A percentile compares a stretch with the other conserved stretches of the same genome.
Conservation (phyloP, 495 filamentous ascomycete genomes). For the Niebla homalea region DNA sequence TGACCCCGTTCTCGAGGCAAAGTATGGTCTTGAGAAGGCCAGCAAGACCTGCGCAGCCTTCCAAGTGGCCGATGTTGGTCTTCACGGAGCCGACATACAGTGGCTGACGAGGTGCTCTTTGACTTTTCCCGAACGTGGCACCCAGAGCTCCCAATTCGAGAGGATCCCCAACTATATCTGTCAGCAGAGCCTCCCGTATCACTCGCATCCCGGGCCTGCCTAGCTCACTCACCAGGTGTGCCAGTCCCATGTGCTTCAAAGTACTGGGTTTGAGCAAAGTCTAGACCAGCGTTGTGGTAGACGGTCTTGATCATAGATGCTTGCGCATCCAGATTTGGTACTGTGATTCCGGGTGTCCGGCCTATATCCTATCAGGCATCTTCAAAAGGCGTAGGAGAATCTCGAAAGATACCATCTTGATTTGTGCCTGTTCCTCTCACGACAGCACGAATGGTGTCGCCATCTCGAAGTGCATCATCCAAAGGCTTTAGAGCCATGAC, state of each 20-base stretch:
- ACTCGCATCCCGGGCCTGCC: constrained; percentile 29
- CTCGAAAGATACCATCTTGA: constrained; percentile 33
- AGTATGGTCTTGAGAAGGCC: constrained; percentile 32
- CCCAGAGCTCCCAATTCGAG: constrained; percentile 28
- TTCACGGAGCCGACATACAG: constrained; percentile 29
- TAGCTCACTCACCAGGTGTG: not conserved
- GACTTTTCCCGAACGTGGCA: constrained; percentile 11
- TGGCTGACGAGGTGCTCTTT: not conserved
- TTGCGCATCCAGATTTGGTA: constrained; percentile 26
- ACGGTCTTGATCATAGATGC: constrained; percentile 29
- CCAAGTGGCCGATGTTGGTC: constrained; percentile 31
- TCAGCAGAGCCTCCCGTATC: no score
- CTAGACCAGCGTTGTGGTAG: constrained; percentile 24
- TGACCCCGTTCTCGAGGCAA: constrained; percentile 29
- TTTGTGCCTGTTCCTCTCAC: constrained; percentile 22
- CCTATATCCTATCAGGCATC: not conserved
- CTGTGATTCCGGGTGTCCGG: constrained; percentile 27
- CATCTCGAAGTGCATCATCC: constrained; percentile 33
- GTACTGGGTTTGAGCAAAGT: constrained; percentile 25
- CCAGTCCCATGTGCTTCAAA: constrained; percentile 33
- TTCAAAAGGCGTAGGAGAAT: no score
- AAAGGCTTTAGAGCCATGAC: constrained; percentile 36
- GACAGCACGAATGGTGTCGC: constrained; percentile 34
- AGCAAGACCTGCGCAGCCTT: constrained; percentile 29
- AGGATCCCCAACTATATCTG: constrained; percentile 29